phyloP scores from a whole-genome alignment of 163 green algal genomes.

The Scenedesmus sp. region DNA sequence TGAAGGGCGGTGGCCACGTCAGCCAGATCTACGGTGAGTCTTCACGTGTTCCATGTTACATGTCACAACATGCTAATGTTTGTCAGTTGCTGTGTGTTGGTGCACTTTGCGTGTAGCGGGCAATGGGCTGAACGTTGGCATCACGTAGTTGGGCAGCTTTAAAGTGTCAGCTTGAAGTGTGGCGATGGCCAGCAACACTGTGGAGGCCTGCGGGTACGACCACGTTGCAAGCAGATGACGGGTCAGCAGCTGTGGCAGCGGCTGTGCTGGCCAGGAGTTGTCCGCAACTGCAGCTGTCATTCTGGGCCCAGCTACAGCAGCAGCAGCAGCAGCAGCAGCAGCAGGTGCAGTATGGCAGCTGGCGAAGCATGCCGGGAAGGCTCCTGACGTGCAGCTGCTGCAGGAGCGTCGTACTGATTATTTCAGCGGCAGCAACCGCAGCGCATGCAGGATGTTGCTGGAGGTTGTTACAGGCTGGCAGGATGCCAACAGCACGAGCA shows the following conservation, averaged over 20 bases:
- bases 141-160: too few species aligned
- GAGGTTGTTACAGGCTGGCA: neutral
- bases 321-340: neutral
- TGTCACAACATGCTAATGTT: neutral
- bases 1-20: slow-evolving; percentile 97
- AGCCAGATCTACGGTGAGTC: slow-evolving; percentile 92
- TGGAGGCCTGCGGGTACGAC: too few species aligned
- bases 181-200: too few species aligned
- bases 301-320: too few species aligned
- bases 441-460: neutral
- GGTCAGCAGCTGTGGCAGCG: neutral
- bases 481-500: neutral
- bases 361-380: neutral
- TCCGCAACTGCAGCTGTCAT: neutral
- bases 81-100: neutral
- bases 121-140: too few species aligned
- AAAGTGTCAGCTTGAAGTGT: neutral
- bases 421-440: neutral
- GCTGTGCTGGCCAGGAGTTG: neutral
- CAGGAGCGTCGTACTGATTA: too few species aligned
- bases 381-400: too few species aligned
- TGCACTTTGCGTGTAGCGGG: neutral
- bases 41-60: neutral
- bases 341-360: neutral
- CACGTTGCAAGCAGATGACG: too few species aligned